phyloP scores from a whole-genome alignment of 371 early-diverging fungal species.

The Mortierella sp. region DNA sequence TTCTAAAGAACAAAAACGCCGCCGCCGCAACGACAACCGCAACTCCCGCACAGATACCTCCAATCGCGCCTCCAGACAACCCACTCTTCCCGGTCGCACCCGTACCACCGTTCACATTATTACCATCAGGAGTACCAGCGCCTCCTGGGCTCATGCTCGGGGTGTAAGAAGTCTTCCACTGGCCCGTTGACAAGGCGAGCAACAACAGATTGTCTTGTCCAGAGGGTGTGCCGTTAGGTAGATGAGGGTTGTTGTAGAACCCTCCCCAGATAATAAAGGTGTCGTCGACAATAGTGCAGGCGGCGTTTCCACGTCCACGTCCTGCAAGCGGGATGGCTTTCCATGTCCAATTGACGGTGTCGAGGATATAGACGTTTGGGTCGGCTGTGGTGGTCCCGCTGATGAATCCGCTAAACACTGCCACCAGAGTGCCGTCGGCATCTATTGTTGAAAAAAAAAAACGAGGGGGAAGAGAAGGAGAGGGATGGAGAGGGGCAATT shows the following conservation, averaged over 20 bases:
- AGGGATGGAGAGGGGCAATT: background rate
- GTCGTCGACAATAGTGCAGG: conserved; percentile 40
- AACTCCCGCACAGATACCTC: conserved; percentile 31
- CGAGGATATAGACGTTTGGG: conserved; percentile 39
- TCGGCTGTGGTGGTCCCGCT: conserved; percentile 12
- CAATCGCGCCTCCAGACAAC: conserved; percentile 28
- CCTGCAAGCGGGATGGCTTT: conserved; percentile 16
- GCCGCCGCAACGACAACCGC: background rate
- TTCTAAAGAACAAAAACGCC: background rate
- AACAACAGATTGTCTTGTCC: conserved; percentile 19
- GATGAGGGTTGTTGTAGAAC: conserved; percentile 17
- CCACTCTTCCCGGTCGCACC: background rate
- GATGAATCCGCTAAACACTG: conserved; percentile 34
- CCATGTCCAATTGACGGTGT: conserved; percentile 45
- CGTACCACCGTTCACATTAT: background rate
- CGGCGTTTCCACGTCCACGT: conserved; percentile 31
- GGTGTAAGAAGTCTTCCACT: conserved; percentile 33
- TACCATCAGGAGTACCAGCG: background rate
- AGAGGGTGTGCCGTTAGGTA: conserved; percentile 4
- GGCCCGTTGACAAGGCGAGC: background rate
- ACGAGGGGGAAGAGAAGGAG: background rate
- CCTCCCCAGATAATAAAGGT: conserved; percentile 51
- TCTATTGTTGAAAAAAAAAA: conserved; percentile 17
- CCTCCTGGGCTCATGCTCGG: conserved; percentile 16
- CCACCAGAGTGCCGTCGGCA: conserved; percentile 39